These are phyloP conservation scores for Entomophthora muscae DNA, from an alignment of 371 early-diverging fungal genomes.

Conservation along the genomic window DNA sequence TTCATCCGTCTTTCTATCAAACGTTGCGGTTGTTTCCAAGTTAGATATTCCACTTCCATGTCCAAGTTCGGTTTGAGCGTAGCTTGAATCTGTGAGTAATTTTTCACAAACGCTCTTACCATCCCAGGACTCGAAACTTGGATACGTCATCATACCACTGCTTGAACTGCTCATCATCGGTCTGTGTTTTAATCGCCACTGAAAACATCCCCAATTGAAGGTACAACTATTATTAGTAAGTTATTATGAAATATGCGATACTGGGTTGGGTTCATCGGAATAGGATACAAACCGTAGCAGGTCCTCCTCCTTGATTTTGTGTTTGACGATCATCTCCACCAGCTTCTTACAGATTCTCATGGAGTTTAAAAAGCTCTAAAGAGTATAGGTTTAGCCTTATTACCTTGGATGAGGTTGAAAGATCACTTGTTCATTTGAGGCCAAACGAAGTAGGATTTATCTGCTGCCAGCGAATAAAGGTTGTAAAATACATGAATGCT, in stretches of 20 bases:
- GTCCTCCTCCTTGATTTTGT: neutral
- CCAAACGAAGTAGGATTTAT: too few relatives aligned
- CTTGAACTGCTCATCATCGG: constrained; percentile 34
- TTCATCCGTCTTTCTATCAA: constrained; percentile 41
- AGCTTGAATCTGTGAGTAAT: constrained; percentile 10
- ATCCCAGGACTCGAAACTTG: constrained; percentile 38
- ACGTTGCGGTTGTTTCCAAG: constrained; percentile 69
- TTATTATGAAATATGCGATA: neutral
- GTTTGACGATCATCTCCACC: neutral
- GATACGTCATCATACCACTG: constrained; percentile 31
- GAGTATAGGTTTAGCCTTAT: too few relatives aligned
- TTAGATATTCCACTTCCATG: constrained; percentile 42
- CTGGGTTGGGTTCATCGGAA: neutral
- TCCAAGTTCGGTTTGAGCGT: constrained; percentile 22
- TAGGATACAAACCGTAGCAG: neutral
- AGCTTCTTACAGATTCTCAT: neutral
- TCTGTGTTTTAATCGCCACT: constrained; percentile 34
- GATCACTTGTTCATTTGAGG: too few relatives aligned
- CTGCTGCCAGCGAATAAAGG: too few relatives aligned
- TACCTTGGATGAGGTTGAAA: too few relatives aligned
- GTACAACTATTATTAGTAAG: neutral
- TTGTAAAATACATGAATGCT: too few relatives aligned
- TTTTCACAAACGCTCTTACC: constrained; percentile 12
- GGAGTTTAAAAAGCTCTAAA: neutral
- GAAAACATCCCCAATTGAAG: constrained; percentile 27